Evolutionary conservation across 805 yeast genomes (phyloP).

Genomic region (Saccharomyces eubayanus): DNA sequence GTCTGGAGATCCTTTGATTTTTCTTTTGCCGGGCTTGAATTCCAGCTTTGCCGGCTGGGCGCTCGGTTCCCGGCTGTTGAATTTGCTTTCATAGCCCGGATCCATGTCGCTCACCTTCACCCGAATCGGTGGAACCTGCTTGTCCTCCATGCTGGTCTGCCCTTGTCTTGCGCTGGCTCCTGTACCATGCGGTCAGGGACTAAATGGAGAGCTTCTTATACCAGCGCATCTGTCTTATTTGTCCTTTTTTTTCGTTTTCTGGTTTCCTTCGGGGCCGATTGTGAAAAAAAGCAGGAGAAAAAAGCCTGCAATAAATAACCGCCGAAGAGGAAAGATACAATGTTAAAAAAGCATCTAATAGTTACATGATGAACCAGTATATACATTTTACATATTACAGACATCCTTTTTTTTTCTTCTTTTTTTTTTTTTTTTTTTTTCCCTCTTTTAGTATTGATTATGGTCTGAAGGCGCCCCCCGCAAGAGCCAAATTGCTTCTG

Average conservation of each 20-base stretch:
- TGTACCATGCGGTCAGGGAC: too few species aligned
- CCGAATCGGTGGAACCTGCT: not conserved
- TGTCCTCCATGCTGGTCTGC: not conserved
- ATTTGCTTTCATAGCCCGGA: not conserved
- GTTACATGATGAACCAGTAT: not conserved
- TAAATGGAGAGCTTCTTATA: not conserved
- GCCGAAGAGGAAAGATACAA: not conserved
- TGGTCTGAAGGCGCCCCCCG: slow-evolving; percentile 78
- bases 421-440: not conserved
- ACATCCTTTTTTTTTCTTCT: not conserved
- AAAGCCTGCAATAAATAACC: not conserved
- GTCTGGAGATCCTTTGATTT: not conserved
- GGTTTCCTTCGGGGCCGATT: not conserved
- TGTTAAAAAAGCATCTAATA: not conserved
- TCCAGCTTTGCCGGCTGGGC: not conserved
- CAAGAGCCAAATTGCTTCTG: slow-evolving; percentile 79
- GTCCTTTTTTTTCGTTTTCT: not conserved
- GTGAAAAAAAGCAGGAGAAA: not conserved
- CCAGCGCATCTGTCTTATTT: not conserved
- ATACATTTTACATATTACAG: not conserved
- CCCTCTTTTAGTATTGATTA: slow-evolving; percentile 6
- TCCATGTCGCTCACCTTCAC: not conserved
- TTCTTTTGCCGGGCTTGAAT: not conserved
- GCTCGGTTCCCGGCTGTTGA: not conserved
- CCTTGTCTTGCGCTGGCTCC: not conserved